phyloP scores from a whole-genome alignment of 2,329 filamentous ascomycete genomes.

The Paramyrothecium sp. region DNA sequence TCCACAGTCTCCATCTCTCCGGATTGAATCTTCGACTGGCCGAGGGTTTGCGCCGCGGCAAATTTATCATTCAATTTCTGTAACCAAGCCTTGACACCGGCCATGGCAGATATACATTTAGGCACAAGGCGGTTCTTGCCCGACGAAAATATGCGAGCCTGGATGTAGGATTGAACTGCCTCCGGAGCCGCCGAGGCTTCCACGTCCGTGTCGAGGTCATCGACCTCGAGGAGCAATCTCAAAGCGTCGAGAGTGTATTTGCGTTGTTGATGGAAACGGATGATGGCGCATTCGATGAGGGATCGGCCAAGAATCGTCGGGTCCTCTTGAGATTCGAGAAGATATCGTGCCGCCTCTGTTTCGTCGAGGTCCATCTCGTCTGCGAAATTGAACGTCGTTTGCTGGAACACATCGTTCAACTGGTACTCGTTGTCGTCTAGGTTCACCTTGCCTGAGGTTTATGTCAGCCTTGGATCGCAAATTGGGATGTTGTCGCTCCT shows the following conservation, averaged over 20 bases:
- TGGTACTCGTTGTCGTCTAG: constrained; percentile 72
- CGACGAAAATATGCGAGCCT: constrained; percentile 28
- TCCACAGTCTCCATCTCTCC: constrained; percentile 77
- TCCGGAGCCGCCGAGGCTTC: constrained; percentile 32
- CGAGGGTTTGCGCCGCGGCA: constrained; percentile 72
- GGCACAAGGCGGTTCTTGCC: constrained; percentile 62
- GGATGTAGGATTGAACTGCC: constrained; percentile 31
- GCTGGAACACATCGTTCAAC: constrained; percentile 85
- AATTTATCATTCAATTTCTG: constrained; percentile 73
- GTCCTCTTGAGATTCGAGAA: constrained; percentile 72
- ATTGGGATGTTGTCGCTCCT: constrained; percentile 14
- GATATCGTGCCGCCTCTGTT: constrained; percentile 73
- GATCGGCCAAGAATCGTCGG: constrained; percentile 68
- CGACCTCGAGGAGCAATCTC: constrained; percentile 72
- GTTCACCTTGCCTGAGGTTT: constrained; percentile 67
- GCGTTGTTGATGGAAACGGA: constrained; percentile 84
- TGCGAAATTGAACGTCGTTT: constrained; percentile 76
- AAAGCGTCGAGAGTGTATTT: constrained; percentile 81
- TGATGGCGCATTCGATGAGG: constrained; percentile 74
- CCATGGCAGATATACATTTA: constrained; percentile 75
- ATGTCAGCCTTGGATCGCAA: constrained; percentile 10
- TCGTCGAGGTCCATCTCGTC: constrained; percentile 92
- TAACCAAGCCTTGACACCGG: constrained; percentile 73
- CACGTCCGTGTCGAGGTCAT: constrained; percentile 53
- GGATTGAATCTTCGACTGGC: constrained; percentile 51